phyloP scores from a whole-genome alignment of 2,329 filamentous ascomycete genomes.

The Pseudogymnoascus sp. region DNA sequence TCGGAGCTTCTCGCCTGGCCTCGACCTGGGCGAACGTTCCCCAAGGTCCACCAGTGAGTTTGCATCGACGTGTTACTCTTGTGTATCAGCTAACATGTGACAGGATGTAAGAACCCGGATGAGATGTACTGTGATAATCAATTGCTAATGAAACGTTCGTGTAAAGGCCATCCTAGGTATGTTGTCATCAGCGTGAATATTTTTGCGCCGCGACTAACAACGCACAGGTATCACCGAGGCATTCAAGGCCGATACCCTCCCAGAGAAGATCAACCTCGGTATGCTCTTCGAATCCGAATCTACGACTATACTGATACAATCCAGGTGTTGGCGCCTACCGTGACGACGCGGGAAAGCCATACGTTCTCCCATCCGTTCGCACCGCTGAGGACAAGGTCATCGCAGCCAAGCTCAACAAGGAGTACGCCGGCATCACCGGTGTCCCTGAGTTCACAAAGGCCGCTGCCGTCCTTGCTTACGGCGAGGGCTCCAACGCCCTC shows the following conservation, averaged over 20 bases:
- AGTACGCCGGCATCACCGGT: slow-evolving; percentile 96
- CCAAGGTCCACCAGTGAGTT: slow-evolving; percentile 84
- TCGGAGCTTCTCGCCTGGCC: slow-evolving; percentile 22
- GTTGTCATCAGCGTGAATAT: slow-evolving; percentile 24
- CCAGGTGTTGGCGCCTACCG: slow-evolving; percentile 93
- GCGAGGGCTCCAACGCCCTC: slow-evolving; percentile 67
- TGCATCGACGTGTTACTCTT: slow-evolving; percentile 10
- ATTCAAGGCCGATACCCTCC: slow-evolving; percentile 92
- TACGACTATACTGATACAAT: slow-evolving; percentile 15
- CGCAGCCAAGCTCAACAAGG: slow-evolving; percentile 75
- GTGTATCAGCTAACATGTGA: slow-evolving; percentile 13
- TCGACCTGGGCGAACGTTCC: slow-evolving; percentile 88
- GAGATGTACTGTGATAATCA: slow-evolving; percentile 1
- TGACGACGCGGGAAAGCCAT: slow-evolving; percentile 95
- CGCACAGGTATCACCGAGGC: slow-evolving; percentile 80
- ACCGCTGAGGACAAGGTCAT: slow-evolving; percentile 83
- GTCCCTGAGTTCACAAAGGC: slow-evolving; percentile 89
- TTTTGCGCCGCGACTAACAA: slow-evolving; percentile 22
- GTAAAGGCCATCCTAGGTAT: slow-evolving; percentile 66
- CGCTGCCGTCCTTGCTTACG: slow-evolving; percentile 85
- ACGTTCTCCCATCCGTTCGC: slow-evolving; percentile 88
- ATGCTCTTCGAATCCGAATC: slow-evolving; percentile 26
- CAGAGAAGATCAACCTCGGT: slow-evolving; percentile 97
- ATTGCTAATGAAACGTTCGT: slow-evolving; percentile 23
- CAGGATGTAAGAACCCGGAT: slow-evolving; percentile 28